These are phyloP conservation scores for Chytriomyces confervae DNA, from an alignment of 192 early-diverging fungal genomes.

Conservation along the genomic window DNA sequence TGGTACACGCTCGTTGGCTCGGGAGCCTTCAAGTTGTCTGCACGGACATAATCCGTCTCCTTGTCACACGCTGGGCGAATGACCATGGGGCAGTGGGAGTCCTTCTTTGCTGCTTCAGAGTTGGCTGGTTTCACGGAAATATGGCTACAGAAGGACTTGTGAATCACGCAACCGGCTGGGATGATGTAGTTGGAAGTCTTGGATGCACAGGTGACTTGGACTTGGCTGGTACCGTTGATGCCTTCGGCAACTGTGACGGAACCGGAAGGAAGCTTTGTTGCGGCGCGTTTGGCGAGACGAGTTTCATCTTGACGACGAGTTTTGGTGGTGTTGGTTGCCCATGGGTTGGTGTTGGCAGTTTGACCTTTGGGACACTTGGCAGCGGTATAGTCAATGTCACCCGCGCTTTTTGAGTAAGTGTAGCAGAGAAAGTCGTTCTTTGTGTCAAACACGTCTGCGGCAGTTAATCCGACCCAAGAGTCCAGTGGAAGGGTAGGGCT, in stretches of 20 bases:
- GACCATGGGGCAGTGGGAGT: background rate
- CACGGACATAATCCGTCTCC: background rate
- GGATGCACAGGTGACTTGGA: background rate
- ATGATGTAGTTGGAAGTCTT: background rate
- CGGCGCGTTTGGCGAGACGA: background rate
- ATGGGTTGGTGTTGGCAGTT: slow-evolving; percentile 1
- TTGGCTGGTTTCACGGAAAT: background rate
- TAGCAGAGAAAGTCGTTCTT: slow-evolving; percentile 10
- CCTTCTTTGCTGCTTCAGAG: background rate
- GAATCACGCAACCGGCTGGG: background rate
- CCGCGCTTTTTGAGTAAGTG: slow-evolving; percentile 8
- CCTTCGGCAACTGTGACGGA: background rate
- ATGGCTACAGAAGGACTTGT: background rate
- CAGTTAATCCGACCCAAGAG: slow-evolving; percentile 6
- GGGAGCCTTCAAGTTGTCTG: background rate
- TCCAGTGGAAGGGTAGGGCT: background rate
- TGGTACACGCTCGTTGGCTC: background rate
- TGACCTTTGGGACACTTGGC: background rate
- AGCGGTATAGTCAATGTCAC: slow-evolving; percentile 13
- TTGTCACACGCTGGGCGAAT: background rate
- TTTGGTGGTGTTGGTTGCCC: background rate
- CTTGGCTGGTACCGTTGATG: background rate
- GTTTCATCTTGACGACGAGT: background rate
- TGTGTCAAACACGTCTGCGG: slow-evolving; percentile 10
- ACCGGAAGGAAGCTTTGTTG: background rate